These are phyloP conservation scores for Aquilaria agallochum DNA, from an alignment of 441 rosid species.

Conservation along the genomic window DNA sequence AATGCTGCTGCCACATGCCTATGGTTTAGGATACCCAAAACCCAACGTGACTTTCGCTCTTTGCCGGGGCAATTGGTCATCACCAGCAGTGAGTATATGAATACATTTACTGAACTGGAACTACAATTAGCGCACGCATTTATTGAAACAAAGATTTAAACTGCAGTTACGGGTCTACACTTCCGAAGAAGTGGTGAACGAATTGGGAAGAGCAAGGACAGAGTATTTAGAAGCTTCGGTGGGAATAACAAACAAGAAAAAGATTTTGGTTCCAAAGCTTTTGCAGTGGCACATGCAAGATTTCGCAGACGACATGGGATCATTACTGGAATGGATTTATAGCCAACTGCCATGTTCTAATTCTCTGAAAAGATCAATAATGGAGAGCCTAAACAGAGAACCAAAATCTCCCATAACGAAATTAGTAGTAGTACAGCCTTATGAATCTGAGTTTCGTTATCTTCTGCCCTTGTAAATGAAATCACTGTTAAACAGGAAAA, in stretches of 20 bases:
- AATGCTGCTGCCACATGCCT: conserved; percentile 62
- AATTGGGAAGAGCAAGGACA: conserved; percentile 62
- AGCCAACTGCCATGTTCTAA: conserved; percentile 75
- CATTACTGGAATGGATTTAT: conserved; percentile 85
- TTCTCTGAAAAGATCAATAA: conserved; percentile 54
- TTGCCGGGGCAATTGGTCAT: conserved; percentile 89
- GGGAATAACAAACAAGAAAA: conserved; percentile 77
- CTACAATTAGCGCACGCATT: neutral
- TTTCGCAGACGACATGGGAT: conserved; percentile 83
- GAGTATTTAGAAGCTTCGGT: conserved; percentile 82
- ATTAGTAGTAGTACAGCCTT: conserved; percentile 70
- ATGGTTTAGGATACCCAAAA: conserved; percentile 84
- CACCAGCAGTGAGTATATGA: conserved; percentile 71
- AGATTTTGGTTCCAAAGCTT: conserved; percentile 75
- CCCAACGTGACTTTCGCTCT: conserved; percentile 91
- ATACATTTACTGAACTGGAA: neutral
- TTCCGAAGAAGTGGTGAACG: conserved; percentile 64
- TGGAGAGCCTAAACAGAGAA: conserved; percentile 64
- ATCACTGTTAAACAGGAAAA: neutral
- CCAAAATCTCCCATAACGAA: conserved; percentile 42
- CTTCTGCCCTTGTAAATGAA: conserved; percentile 40
- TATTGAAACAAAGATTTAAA: conserved; percentile 7
- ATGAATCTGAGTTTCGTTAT: conserved; percentile 77
- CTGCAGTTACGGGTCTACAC: conserved; percentile 77
- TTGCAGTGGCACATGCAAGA: conserved; percentile 88